Base-by-base conservation (phyloP, 257 asterid species). In the Solanum chilense region DNA sequence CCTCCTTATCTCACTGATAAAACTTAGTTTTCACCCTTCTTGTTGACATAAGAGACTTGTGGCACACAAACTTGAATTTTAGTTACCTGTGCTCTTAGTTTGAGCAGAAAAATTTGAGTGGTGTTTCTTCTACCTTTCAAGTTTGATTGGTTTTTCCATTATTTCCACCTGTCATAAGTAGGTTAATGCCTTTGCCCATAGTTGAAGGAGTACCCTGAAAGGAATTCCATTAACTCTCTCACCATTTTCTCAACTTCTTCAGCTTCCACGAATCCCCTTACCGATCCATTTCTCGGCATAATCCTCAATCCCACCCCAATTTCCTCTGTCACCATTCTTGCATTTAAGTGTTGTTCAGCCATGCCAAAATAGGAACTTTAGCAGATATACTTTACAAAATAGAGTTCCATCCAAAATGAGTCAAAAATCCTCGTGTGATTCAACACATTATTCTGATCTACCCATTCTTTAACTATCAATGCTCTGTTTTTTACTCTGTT, bases 341-440 rank as follows among this genome's bases (percentile, higher is more conserved):
- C 91, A 80, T 94, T 95, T 83, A 93, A 1, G n/a, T 93, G 96
- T 88, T 95, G 97, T 76, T 93, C 98, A 64, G 98, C 97, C 91
- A 94, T 20, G 95, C 97, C 1, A 95, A 83, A 14, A 95, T 87
- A 16, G 98, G 97, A 15, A 94, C 95, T 0, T 90, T 90, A 33
- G 93, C 91, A 66, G 87, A 87, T 56, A 94, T 64, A 81, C 96
- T 91, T 82, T 95, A 97, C 71, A 83, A 25, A 82, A 91, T 93
- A 14, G 98, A 95, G 86, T 95, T 95, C 97, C 97, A 95, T 82
- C 98, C 98, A 25, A 98, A 95, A 71, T 95, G 98, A 83, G 94
- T 93, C 90, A 95, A 49, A 86, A 93, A 93, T 75, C 95, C 95
- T 90, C 3, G 84, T 87, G 86, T 95, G 98, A 5, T 44, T 27